Evolutionary conservation across 805 yeast species (phyloP).

Genomic region (Candida maris): DNA sequence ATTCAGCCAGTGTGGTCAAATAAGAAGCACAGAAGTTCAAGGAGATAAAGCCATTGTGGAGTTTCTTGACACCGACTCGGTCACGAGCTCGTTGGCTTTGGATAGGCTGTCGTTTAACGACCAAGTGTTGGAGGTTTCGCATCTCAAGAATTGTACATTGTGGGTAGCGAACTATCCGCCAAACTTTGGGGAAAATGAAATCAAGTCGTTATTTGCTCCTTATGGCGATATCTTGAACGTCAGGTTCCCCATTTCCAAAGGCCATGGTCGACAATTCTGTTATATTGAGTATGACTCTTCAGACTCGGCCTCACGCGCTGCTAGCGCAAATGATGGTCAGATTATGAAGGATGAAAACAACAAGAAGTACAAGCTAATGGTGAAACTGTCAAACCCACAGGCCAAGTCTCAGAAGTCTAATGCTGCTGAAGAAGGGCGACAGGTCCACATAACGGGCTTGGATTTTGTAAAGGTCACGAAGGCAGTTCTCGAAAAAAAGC

Average conservation of each 20-base stretch:
- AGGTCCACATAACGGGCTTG: constrained; percentile 52
- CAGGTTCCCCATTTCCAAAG: constrained; percentile 61
- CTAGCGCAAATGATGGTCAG: constrained; percentile 37
- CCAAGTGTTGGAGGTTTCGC: constrained; percentile 41
- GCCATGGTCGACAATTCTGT: constrained; percentile 63
- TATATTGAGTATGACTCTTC: constrained; percentile 55
- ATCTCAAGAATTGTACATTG: constrained; percentile 47
- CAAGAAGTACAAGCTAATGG: constrained; percentile 41
- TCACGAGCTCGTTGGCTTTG: constrained; percentile 58
- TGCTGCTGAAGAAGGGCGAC: constrained; percentile 51
- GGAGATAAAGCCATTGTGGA: constrained; percentile 51
- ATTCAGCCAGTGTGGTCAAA: constrained; percentile 61
- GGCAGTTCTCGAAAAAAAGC: constrained; percentile 36
- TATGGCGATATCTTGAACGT: constrained; percentile 43
- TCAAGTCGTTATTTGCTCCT: constrained; percentile 39
- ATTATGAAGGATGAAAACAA: constrained; percentile 29
- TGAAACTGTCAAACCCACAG: constrained; percentile 60
- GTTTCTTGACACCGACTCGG: constrained; percentile 43
- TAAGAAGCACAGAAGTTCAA: constrained; percentile 34
- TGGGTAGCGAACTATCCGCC: constrained; percentile 80
- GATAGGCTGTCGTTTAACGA: constrained; percentile 47
- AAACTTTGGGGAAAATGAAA: constrained; percentile 34
- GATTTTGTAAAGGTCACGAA: constrained; percentile 43
- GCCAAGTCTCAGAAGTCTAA: constrained; percentile 39
- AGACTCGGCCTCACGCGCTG: constrained; percentile 44